Evolutionary conservation across 495 filamentous ascomycete species (phyloP).

Genomic region (Penicillium tannophilum): DNA sequence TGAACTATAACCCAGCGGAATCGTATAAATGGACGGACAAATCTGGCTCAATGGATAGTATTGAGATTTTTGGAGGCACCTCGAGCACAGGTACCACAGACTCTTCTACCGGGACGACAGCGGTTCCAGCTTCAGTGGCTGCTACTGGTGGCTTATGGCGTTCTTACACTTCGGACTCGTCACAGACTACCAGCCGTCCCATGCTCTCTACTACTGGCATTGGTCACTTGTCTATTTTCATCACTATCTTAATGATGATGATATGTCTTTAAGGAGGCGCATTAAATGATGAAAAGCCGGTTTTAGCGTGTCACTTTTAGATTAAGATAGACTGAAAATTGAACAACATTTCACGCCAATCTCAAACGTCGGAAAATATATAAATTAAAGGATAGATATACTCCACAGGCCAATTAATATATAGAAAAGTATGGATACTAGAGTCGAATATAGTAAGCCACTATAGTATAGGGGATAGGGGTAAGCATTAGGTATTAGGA

Average conservation of each 20-base stretch:
- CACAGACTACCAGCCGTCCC: not conserved
- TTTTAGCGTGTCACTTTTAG: not conserved
- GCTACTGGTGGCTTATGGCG: not conserved
- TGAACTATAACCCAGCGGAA: conserved; percentile 41
- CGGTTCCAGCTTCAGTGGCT: conserved; percentile 1
- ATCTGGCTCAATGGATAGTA: conserved; percentile 57
- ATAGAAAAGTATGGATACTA: too few relatives aligned
- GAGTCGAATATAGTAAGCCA: too few relatives aligned
- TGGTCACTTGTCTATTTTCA: not conserved
- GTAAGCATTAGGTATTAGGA: too few relatives aligned
- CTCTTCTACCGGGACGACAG: not conserved
- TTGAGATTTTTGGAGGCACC: not conserved
- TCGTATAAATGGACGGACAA: conserved; percentile 68
- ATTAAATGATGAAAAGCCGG: not conserved
- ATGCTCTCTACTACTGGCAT: not conserved
- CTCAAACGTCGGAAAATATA: not conserved
- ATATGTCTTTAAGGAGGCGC: not conserved
- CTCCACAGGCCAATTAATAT: too few relatives aligned
- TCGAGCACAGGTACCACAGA: not conserved
- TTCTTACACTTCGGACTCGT: not conserved
- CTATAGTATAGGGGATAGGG: too few relatives aligned
- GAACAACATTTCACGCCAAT: not conserved
- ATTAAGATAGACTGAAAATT: not conserved
- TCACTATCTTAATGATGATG: not conserved
- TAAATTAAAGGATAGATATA: too few relatives aligned